These are phyloP conservation scores for Primulina huaijiensis DNA, from an alignment of 257 asterid genomes.

Conservation along the genomic window DNA sequence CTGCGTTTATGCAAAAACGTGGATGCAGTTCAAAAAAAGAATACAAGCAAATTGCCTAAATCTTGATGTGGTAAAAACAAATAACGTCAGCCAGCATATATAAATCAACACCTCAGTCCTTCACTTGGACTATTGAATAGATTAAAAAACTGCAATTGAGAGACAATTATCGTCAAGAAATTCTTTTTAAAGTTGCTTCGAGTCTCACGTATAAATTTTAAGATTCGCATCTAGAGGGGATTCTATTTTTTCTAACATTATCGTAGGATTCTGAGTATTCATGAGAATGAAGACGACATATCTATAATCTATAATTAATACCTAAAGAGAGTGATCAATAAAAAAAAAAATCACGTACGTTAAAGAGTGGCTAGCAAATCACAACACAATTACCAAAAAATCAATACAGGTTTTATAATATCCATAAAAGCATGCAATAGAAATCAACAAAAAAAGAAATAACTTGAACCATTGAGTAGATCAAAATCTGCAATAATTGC, in stretches of 20 bases:
- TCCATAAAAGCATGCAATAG: background rate
- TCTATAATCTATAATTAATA: too few species aligned
- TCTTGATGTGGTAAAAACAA: conserved; percentile 7
- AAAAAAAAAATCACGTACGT: too few species aligned
- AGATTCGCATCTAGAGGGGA: too few species aligned
- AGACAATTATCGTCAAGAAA: background rate
- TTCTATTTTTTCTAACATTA: too few species aligned
- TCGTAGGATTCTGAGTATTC: too few species aligned
- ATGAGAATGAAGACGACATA: too few species aligned
- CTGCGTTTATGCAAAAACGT: conserved; percentile 42
- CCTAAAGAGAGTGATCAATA: too few species aligned
- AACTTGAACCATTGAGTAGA: background rate
- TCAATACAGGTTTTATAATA: background rate
- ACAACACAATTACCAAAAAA: conserved; percentile 5
- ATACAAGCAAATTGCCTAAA: conserved; percentile 27
- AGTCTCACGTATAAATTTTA: background rate
- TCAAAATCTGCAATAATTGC: background rate
- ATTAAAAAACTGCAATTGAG: background rate
- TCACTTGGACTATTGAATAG: too few species aligned
- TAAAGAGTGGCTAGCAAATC: background rate
- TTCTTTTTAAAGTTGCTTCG: background rate
- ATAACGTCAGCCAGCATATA: conserved; percentile 16
- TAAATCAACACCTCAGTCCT: conserved; percentile 4
- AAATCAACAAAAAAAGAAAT: background rate
- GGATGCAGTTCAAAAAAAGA: conserved; percentile 39